phyloP scores from a whole-genome alignment of 2,329 filamentous ascomycete genomes.

The Aspergillus brunneoviolaceus region DNA sequence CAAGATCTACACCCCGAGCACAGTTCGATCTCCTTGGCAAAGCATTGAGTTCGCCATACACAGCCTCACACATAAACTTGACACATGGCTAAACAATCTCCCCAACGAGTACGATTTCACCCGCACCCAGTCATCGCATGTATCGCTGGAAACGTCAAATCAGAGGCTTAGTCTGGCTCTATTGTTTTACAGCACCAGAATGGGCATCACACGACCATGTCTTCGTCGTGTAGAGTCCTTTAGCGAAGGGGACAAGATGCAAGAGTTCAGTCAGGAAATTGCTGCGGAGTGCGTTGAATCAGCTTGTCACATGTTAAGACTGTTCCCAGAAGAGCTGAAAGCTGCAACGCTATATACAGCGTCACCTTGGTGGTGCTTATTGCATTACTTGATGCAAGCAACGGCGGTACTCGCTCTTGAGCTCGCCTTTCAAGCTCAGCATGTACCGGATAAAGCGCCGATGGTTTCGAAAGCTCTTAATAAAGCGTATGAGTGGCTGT shows the following conservation, averaged over 20 bases:
- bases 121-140: constrained; percentile 36
- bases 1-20: constrained; percentile 42
- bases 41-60: constrained; percentile 40
- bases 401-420: constrained; percentile 46
- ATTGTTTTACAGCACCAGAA: constrained; percentile 45
- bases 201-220: constrained; percentile 45
- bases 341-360: constrained; percentile 37
- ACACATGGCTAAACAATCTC: constrained; percentile 42
- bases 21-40: constrained; percentile 36
- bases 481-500: constrained; percentile 38
- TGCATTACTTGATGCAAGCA: constrained; percentile 48
- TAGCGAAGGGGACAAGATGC: constrained; percentile 32
- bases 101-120: constrained; percentile 43
- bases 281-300: constrained; percentile 45
- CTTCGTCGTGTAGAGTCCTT: constrained; percentile 41
- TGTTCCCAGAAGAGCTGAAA: constrained; percentile 43
- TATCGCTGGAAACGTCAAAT: constrained; percentile 24
- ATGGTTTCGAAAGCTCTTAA: constrained; percentile 37
- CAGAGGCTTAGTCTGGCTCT: constrained; percentile 43
- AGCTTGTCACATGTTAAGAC: constrained; percentile 41
- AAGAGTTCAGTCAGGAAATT: constrained; percentile 39
- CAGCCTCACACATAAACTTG: constrained; percentile 38
- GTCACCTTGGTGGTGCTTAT: constrained; percentile 47
- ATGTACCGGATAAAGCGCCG: constrained; percentile 42
- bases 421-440: constrained; percentile 42